phyloP scores from a whole-genome alignment of 352 stramenopile species.

The Phytophthora syringae region DNA sequence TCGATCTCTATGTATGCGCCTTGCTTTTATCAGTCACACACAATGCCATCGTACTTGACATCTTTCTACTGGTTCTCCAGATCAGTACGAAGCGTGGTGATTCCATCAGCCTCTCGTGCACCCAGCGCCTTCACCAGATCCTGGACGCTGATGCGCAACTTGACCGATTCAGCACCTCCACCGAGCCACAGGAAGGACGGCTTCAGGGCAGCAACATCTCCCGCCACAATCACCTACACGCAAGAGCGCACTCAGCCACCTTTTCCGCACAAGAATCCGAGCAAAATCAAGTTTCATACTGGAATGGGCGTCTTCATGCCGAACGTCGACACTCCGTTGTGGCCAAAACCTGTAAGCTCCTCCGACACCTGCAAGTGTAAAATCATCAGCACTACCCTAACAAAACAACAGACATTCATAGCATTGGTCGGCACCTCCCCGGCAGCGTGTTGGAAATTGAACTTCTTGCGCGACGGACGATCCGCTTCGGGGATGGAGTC shows the following conservation, averaged over 20 bases:
- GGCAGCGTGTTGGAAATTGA: conserved; percentile 89
- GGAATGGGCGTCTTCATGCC: conserved; percentile 78
- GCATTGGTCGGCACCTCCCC: conserved; percentile 43
- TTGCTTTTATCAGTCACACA: too few species aligned
- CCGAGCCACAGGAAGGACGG: conserved; percentile 81
- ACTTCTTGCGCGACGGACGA: conserved; percentile 76
- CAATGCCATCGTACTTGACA: too few species aligned
- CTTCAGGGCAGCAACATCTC: conserved; percentile 55
- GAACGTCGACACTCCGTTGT: conserved; percentile 87
- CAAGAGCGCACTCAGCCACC: conserved; percentile 7
- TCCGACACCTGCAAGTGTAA: conserved; percentile 50
- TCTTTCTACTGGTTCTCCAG: conserved; percentile 18
- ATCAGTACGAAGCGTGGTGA: conserved; percentile 63
- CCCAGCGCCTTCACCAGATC: conserved; percentile 62
- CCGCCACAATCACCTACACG: conserved; percentile 71
- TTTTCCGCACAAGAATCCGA: neutral
- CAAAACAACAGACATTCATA: neutral
- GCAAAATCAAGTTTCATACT: conserved; percentile 30
- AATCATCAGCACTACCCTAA: neutral
- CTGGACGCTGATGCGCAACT: conserved; percentile 75
- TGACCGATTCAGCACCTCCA: conserved; percentile 76
- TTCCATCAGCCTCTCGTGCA: conserved; percentile 59
- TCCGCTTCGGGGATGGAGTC: conserved; percentile 56
- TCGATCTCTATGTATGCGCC: too few species aligned
- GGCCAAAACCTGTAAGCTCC: conserved; percentile 82